phyloP scores from a whole-genome alignment of 2,329 filamentous ascomycete genomes.

The Calycina herbarum region DNA sequence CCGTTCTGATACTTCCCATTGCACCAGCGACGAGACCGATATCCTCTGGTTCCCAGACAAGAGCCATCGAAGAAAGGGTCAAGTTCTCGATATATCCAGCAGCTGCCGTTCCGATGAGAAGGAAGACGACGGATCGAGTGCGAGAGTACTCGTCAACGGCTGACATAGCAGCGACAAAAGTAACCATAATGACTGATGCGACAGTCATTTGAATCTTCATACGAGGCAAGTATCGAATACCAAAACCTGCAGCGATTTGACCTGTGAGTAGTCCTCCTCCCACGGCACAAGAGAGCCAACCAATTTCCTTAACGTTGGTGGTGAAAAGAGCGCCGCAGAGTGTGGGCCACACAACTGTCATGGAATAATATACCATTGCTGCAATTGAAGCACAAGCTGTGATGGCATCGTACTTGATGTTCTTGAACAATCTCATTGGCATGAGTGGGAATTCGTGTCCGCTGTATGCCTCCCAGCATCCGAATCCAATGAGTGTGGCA shows the following conservation, averaged over 20 bases:
- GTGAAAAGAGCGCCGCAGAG: conserved; percentile 19
- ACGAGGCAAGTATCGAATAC: conserved; percentile 15
- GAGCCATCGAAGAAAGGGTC: conserved; percentile 45
- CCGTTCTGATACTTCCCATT: conserved; percentile 47
- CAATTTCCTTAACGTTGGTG: conserved; percentile 14
- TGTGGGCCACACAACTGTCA: conserved; percentile 38
- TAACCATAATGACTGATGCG: conserved; percentile 20
- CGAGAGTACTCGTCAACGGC: conserved; percentile 10
- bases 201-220: conserved; percentile 22
- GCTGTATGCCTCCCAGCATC: conserved; percentile 28
- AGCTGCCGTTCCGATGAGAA: conserved; percentile 36
- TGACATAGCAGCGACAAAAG: conserved; percentile 18
- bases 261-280: conserved; percentile 17
- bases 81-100: conserved; percentile 45
- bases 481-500: conserved; percentile 23
- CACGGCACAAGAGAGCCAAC: conserved; percentile 23
- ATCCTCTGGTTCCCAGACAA: conserved; percentile 48
- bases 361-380: conserved; percentile 39
- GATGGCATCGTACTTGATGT: conserved; percentile 38
- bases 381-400: conserved; percentile 35
- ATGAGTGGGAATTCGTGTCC: conserved; percentile 38
- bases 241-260: conserved; percentile 19
- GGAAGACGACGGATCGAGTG: conserved; percentile 37
- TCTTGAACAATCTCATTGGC: conserved; percentile 40
- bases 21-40: conserved; percentile 47